These are phyloP conservation scores for Moesziomyces sp. DNA, from an alignment of 1,284 basidiomycete genomes.

Conservation along the genomic window DNA sequence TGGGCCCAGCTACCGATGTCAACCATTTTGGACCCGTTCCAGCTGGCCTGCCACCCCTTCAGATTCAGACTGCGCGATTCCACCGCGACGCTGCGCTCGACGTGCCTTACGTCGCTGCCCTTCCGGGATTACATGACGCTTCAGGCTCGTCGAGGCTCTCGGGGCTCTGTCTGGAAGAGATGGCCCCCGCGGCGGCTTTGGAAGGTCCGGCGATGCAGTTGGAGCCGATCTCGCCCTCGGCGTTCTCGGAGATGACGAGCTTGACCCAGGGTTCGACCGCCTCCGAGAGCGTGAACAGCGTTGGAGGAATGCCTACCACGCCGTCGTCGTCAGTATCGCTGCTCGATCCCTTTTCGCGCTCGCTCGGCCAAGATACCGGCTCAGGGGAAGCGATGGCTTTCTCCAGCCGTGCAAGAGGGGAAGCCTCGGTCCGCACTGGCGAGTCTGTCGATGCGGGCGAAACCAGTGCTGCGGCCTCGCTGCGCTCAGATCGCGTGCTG, in stretches of 20 bases:
- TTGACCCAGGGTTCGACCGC: conserved; percentile 41
- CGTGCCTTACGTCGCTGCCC: conserved; percentile 5
- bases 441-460: conserved; percentile 2
- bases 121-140: not conserved
- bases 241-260: conserved; percentile 43
- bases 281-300: conserved; percentile 33
- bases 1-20: conserved; percentile 1
- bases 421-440: not conserved
- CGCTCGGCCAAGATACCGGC: conserved; percentile 1
- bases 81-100: conserved; percentile 6
- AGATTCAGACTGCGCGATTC: conserved; percentile 17
- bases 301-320: conserved; percentile 28
- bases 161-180: conserved; percentile 1
- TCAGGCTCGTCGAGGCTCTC: conserved; percentile 1
- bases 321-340: conserved; percentile 22
- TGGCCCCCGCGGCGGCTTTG: not conserved
- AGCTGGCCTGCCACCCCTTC: conserved; percentile 18
- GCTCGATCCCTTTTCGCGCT: conserved; percentile 13
- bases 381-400: conserved; percentile 1
- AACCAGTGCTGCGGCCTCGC: not conserved
- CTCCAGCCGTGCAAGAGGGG: too few species aligned
- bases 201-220: conserved; percentile 4
- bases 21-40: conserved; percentile 18
- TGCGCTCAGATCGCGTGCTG: conserved; percentile 6
- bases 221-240: conserved; percentile 42